Evolutionary conservation across 768 basidiomycete species (phyloP).

Genomic region (Suillus brevipes): DNA sequence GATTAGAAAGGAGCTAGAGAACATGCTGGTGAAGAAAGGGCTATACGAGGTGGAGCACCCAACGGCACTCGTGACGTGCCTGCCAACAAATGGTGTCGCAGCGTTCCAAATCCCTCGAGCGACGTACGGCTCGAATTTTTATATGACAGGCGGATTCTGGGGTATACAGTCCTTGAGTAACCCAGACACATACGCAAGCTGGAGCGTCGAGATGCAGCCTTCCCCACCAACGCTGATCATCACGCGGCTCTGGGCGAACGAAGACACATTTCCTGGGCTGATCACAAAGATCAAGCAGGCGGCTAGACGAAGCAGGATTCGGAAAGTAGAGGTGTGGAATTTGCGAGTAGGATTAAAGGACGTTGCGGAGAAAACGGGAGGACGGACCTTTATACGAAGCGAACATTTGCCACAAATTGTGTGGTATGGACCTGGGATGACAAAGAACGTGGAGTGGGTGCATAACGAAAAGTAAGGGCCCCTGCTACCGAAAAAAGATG

Average conservation of each 20-base stretch:
- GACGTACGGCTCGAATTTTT: conserved; percentile 18
- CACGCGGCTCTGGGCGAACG: conserved; percentile 39
- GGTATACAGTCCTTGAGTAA: conserved; percentile 19
- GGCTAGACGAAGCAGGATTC: conserved; percentile 36
- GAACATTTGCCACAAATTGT: conserved; percentile 47
- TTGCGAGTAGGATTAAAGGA: conserved; percentile 35
- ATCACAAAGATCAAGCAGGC: conserved; percentile 36
- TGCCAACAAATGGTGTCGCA: conserved; percentile 48
- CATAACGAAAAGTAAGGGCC: conserved; percentile 48
- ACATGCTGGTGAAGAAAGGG: conserved; percentile 6
- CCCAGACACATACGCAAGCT: conserved; percentile 39
- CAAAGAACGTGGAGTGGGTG: conserved; percentile 41
- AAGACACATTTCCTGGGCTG: conserved; percentile 35
- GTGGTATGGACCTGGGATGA: conserved; percentile 48
- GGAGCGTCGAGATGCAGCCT: conserved; percentile 43
- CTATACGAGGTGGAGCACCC: conserved; percentile 14
- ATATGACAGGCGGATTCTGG: conserved; percentile 21
- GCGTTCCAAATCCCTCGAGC: conserved; percentile 41
- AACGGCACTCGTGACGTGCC: conserved; percentile 36
- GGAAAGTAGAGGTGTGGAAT: conserved; percentile 50
- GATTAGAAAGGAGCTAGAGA: conserved; percentile 35
- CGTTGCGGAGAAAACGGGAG: conserved; percentile 31
- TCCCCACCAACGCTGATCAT: conserved; percentile 39
- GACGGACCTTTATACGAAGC: conserved; percentile 32
- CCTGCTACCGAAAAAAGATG: background rate